phyloP scores from a whole-genome alignment of 495 filamentous ascomycete genomes.

The Usnea hakonensis region DNA sequence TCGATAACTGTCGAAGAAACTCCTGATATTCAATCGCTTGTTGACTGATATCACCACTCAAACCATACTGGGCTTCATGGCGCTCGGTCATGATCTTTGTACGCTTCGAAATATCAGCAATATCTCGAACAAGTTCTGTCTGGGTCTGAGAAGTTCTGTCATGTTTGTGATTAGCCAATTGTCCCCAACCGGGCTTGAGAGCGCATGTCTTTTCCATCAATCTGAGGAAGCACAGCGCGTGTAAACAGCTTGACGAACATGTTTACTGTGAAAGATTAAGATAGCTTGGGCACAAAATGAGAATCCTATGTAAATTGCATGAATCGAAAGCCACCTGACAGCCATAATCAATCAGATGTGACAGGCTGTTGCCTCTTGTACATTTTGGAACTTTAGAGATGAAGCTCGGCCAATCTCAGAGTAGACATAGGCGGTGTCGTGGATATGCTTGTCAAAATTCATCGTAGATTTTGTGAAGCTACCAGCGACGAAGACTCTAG shows the following conservation, averaged over 20 bases:
- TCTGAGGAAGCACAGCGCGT: neutral
- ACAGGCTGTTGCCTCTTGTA: too few species aligned
- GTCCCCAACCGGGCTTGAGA: neutral
- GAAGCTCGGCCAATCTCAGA: too few species aligned
- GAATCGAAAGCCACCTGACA: too few species aligned
- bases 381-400: too few species aligned
- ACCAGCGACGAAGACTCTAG: too few species aligned
- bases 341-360: too few species aligned
- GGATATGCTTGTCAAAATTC: too few species aligned
- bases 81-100: slow-evolving; percentile 4
- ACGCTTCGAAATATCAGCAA: slow-evolving; percentile 1
- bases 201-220: neutral
- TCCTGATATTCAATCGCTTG: neutral
- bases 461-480: too few species aligned
- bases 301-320: too few species aligned
- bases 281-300: neutral
- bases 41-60: neutral
- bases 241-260: neutral
- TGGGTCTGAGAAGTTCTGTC: neutral
- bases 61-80: neutral
- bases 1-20: neutral
- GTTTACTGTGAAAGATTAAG: neutral
- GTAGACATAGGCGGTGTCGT: too few species aligned
- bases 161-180: neutral
- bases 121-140: neutral